phyloP scores from a whole-genome alignment of 1,284 basidiomycete species.

The Naganishia sp. region DNA sequence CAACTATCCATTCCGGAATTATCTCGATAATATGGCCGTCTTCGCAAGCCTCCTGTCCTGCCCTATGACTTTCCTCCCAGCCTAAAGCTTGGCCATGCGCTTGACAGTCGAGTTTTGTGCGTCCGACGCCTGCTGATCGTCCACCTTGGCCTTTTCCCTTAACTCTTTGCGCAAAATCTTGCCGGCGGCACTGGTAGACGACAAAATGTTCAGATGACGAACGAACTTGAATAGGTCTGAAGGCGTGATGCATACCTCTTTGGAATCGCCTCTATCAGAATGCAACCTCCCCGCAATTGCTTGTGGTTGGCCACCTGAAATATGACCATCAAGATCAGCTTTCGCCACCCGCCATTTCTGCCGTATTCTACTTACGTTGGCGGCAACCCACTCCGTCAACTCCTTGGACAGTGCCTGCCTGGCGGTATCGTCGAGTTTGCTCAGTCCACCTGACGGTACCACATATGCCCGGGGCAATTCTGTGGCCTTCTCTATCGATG shows the following conservation, averaged over 20 bases:
- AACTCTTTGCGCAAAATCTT: slow-evolving; percentile 51
- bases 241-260: slow-evolving; percentile 41
- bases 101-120: slow-evolving; percentile 27
- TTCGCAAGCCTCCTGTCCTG: not conserved
- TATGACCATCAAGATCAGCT: not conserved
- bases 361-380: slow-evolving; percentile 53
- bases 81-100: slow-evolving; percentile 25
- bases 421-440: slow-evolving; percentile 50
- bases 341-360: not conserved
- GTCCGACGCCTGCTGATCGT: slow-evolving; percentile 25
- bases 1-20: too few relatives aligned
- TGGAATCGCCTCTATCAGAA: slow-evolving; percentile 57
- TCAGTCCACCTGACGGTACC: slow-evolving; percentile 55
- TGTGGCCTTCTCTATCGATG: slow-evolving; percentile 64
- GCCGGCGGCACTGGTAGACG: slow-evolving; percentile 43
- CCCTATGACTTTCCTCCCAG: not conserved
- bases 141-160: slow-evolving; percentile 34
- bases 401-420: slow-evolving; percentile 56
- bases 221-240: too few relatives aligned
- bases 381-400: slow-evolving; percentile 65
- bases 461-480: slow-evolving; percentile 79
- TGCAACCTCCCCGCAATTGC: slow-evolving; percentile 56
- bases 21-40: not conserved
- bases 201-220: too few relatives aligned
- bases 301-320: slow-evolving; percentile 54